phyloP scores from a whole-genome alignment of 2,329 filamentous ascomycete genomes.

The Ramularia endophylla region DNA sequence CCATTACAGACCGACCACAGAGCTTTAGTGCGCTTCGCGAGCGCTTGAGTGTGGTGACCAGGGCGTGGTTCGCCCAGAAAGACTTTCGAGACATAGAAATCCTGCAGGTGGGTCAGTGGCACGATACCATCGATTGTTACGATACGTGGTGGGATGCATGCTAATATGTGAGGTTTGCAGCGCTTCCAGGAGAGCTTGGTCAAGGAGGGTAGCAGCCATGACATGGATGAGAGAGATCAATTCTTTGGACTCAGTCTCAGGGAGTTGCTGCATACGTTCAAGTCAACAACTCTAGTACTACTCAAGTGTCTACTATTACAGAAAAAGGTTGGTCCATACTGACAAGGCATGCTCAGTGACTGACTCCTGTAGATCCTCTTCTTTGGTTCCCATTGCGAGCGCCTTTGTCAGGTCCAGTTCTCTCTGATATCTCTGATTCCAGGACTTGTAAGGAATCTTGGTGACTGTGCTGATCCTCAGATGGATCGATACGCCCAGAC shows the following conservation, averaged over 20 bases:
- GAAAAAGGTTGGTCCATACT: conserved; percentile 62
- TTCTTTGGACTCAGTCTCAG: conserved; percentile 64
- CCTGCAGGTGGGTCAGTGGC: conserved; percentile 48
- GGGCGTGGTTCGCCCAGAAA: conserved; percentile 92
- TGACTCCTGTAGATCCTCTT: conserved; percentile 76
- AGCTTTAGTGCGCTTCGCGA: conserved; percentile 87
- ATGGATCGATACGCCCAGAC: conserved; percentile 76
- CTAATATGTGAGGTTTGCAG: conserved; percentile 34
- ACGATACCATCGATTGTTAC: not conserved
- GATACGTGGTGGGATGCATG: conserved; percentile 5
- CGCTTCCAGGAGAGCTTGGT: conserved; percentile 85
- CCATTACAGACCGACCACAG: conserved; percentile 85
- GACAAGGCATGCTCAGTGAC: conserved; percentile 58
- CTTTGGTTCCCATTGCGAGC: conserved; percentile 93
- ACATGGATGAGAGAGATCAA: conserved; percentile 67
- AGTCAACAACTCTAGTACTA: conserved; percentile 86
- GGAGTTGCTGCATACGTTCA: conserved; percentile 90
- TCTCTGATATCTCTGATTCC: conserved; percentile 93
- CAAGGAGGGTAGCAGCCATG: conserved; percentile 52
- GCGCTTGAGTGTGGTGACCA: conserved; percentile 82
- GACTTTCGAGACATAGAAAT: conserved; percentile 93
- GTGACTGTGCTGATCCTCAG: conserved; percentile 92
- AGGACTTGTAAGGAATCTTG: conserved; percentile 80
- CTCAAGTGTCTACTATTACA: conserved; percentile 92
- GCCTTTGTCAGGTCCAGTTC: conserved; percentile 97